Conservation (phyloP, 805 yeast species). For the Kluyveromyces aestuarii region DNA sequence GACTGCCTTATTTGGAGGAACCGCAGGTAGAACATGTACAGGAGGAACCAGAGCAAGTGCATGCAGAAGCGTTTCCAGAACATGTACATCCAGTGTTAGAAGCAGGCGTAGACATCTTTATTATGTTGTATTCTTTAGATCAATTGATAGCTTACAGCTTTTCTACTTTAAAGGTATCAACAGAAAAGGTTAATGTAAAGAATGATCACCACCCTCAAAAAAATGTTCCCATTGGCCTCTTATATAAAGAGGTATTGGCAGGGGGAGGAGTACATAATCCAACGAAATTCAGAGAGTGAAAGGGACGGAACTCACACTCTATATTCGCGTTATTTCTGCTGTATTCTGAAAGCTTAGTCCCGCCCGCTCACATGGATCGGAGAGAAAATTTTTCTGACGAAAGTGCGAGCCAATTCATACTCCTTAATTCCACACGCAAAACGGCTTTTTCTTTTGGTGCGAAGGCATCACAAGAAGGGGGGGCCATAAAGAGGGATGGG, state of each 20-base stretch:
- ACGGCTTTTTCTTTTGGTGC: no score
- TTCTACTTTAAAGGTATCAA: background rate
- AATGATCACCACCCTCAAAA: no score
- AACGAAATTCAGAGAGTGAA: no score
- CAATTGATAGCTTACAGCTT: background rate
- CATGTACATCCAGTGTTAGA: background rate
- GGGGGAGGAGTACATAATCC: no score
- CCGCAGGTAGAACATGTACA: constrained; percentile 9
- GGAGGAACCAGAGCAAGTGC: constrained; percentile 8
- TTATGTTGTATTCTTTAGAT: no score
- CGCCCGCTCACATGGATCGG: background rate
- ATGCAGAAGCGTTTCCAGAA: constrained; percentile 7
- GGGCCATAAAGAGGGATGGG: no score
- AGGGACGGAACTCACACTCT: background rate
- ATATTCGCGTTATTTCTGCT: background rate
- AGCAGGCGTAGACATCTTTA: background rate
- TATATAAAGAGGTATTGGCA: no score
- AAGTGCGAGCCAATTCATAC: no score
- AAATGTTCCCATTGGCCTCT: no score
- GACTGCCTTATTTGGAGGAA: constrained; percentile 4
- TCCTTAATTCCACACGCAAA: no score
- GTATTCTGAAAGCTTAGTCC: background rate
- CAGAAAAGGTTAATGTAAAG: no score
- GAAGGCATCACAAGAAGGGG: no score
- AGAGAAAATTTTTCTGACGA: background rate